Evolutionary conservation across 148 eudicot species (phyloP).

Genomic region (Silene conica): DNA sequence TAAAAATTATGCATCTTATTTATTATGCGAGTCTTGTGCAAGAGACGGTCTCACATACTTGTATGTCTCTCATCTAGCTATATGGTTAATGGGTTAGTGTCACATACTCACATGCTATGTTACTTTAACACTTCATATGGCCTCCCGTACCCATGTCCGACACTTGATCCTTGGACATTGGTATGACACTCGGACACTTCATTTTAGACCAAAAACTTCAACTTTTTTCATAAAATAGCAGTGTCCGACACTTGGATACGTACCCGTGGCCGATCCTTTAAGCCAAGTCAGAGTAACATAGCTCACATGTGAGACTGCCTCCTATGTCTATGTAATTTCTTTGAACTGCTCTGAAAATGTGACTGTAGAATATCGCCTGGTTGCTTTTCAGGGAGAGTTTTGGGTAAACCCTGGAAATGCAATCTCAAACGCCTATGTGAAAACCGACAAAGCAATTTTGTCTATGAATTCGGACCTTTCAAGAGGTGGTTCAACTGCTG

Average conservation of each 20-base stretch:
- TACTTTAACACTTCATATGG: no score
- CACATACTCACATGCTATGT: no score
- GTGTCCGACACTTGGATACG: no score
- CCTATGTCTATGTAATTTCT: neutral
- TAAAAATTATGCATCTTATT: neutral
- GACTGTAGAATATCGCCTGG: neutral
- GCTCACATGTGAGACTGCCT: neutral
- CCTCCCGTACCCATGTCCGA: no score
- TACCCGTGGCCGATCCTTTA: no score
- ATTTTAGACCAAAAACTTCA: no score
- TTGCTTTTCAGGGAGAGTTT: conserved; percentile 45
- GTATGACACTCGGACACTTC: no score
- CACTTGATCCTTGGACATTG: no score
- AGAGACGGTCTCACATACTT: neutral
- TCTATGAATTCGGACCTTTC: conserved; percentile 39
- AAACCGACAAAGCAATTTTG: conserved; percentile 50
- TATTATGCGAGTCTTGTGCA: neutral
- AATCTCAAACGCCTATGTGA: conserved; percentile 48
- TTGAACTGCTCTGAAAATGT: neutral
- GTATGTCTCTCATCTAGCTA: neutral
- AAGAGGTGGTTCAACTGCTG: conserved; percentile 65
- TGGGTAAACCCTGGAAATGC: conserved; percentile 52
- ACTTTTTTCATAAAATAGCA: no score
- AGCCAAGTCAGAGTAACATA: no score
- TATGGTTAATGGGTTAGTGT: neutral